phyloP scores from a whole-genome alignment of 352 stramenopile species.

The Pythium utonaiense region DNA sequence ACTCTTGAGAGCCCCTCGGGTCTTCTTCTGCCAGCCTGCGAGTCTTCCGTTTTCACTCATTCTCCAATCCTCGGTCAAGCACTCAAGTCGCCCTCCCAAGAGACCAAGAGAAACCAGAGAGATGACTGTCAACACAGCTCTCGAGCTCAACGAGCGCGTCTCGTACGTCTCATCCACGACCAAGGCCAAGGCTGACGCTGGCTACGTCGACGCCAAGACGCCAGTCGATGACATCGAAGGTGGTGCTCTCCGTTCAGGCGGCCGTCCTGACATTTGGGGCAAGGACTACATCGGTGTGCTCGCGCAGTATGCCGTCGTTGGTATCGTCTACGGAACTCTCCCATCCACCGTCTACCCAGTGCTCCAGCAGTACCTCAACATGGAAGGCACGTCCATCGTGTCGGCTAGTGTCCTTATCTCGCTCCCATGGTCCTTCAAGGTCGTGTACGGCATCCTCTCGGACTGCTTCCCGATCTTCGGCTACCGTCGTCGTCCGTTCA shows the following conservation, averaged over 20 bases:
- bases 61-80: conserved; percentile 2
- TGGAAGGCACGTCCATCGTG: conserved; percentile 39
- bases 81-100: neutral
- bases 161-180: conserved; percentile 16
- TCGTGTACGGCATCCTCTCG: conserved; percentile 52
- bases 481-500: conserved; percentile 18
- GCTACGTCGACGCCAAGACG: conserved; percentile 18
- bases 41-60: neutral
- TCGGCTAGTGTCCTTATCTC: conserved; percentile 43
- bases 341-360: conserved; percentile 55
- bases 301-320: conserved; percentile 47
- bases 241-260: conserved; percentile 35
- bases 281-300: conserved; percentile 44
- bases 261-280: conserved; percentile 34
- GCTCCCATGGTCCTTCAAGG: conserved; percentile 61
- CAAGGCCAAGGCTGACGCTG: conserved; percentile 3
- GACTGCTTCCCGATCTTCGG: conserved; percentile 23
- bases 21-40: no score
- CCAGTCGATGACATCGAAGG: conserved; percentile 26
- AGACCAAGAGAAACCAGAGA: neutral
- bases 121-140: neutral
- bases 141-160: conserved; percentile 13
- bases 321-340: conserved; percentile 46
- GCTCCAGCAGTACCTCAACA: conserved; percentile 53
- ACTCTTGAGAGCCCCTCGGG: no score